These are phyloP conservation scores for Cyberlindnera petersonii DNA, from an alignment of 805 yeast genomes.

Conservation along the genomic window DNA sequence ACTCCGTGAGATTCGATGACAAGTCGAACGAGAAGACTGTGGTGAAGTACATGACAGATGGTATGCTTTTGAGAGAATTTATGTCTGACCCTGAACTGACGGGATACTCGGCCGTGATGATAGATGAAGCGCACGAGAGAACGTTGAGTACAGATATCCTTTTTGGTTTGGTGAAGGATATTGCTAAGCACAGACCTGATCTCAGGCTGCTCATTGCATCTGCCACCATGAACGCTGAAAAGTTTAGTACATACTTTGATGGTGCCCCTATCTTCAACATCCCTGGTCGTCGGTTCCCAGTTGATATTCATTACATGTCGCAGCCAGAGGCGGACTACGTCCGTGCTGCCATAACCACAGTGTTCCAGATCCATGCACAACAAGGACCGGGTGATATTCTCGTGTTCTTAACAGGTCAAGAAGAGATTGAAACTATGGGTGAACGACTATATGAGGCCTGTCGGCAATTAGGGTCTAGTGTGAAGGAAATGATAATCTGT, in stretches of 20 bases:
- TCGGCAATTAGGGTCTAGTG: constrained; percentile 49
- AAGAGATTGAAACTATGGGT: constrained; percentile 83
- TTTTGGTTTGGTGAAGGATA: constrained; percentile 74
- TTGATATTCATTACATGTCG: constrained; percentile 74
- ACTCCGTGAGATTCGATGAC: constrained; percentile 84
- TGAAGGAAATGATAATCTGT: constrained; percentile 60
- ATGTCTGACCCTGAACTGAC: constrained; percentile 67
- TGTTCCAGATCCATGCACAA: constrained; percentile 78
- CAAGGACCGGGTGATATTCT: constrained; percentile 79
- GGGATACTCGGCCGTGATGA: constrained; percentile 76
- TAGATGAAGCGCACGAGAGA: constrained; percentile 97
- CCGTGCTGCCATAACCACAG: constrained; percentile 84
- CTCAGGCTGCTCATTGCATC: constrained; percentile 79
- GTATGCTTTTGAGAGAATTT: constrained; percentile 87
- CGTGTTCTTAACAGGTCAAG: constrained; percentile 93
- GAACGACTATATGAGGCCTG: constrained; percentile 67
- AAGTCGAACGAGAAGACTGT: constrained; percentile 58
- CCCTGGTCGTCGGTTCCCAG: constrained; percentile 94
- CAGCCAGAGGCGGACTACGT: constrained; percentile 90
- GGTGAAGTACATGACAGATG: constrained; percentile 92
- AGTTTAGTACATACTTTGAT: constrained; percentile 76
- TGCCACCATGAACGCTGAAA: constrained; percentile 90
- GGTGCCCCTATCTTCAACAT: constrained; percentile 83
- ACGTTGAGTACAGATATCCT: constrained; percentile 87
- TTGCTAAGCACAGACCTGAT: constrained; percentile 59